phyloP scores from a whole-genome alignment of 2,329 filamentous ascomycete genomes.

The Colletotrichum aenigma region DNA sequence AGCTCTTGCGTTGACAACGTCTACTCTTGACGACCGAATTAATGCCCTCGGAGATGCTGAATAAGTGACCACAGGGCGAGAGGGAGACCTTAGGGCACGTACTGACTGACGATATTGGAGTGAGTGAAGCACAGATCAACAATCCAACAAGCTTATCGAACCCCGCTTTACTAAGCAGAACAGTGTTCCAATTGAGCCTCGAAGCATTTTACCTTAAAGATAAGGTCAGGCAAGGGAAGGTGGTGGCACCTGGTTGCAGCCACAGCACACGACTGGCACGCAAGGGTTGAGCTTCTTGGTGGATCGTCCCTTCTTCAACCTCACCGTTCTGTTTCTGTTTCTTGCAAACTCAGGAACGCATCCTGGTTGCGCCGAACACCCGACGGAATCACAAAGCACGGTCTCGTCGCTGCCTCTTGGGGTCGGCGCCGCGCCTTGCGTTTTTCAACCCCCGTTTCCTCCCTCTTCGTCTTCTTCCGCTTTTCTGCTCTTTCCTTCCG shows the following conservation, averaged over 20 bases:
- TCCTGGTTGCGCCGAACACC: not conserved
- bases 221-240: not conserved
- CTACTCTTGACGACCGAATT: not conserved
- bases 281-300: slow-evolving; percentile 7
- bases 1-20: not conserved
- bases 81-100: not conserved
- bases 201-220: not conserved
- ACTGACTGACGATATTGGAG: too few species aligned
- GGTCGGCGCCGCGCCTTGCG: not conserved
- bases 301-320: slow-evolving; percentile 7
- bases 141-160: not conserved
- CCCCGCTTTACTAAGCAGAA: slow-evolving; percentile 7
- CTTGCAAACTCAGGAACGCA: not conserved
- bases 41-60: not conserved
- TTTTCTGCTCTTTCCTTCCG: not conserved
- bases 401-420: slow-evolving; percentile 5
- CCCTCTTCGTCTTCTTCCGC: not conserved
- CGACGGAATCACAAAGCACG: slow-evolving; percentile 1
- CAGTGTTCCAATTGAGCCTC: not conserved
- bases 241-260: not conserved
- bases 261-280: not conserved
- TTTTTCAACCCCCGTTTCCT: not conserved
- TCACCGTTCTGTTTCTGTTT: not conserved
- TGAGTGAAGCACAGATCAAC: not conserved
- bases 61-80: not conserved